phyloP scores from a whole-genome alignment of 176 grass and related monocot species.

The Oryza glumipatula region DNA sequence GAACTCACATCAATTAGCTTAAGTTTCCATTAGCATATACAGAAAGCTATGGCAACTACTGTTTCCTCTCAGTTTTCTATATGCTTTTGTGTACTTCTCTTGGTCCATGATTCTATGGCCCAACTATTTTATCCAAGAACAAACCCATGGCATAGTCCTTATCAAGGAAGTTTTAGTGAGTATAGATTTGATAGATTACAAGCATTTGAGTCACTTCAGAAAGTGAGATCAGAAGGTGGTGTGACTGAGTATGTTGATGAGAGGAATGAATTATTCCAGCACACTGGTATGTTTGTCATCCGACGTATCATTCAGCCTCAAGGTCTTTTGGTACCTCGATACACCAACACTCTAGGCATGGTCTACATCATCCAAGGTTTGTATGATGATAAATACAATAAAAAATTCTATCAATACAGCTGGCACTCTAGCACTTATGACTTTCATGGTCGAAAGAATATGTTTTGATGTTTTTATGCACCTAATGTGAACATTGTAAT shows the following conservation, averaged over 20 bases:
- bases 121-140: too few species aligned
- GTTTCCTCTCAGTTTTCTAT: background rate
- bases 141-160: too few species aligned
- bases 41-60: conserved; percentile 30
- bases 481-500: background rate
- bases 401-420: background rate
- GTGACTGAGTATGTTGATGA: conserved; percentile 49
- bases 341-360: too few species aligned
- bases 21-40: background rate
- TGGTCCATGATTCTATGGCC: too few species aligned
- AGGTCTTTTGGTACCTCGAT: too few species aligned
- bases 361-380: conserved; percentile 29
- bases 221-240: conserved; percentile 41
- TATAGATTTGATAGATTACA: too few species aligned
- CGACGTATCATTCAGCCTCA: too few species aligned
- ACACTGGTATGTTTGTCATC: too few species aligned
- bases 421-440: background rate
- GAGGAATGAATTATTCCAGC: conserved; percentile 26
- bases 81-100: conserved; percentile 7
- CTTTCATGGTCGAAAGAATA: background rate
- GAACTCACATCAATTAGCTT: background rate
- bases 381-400: background rate
- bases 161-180: too few species aligned
- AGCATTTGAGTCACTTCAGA: background rate
- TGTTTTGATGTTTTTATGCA: background rate